phyloP scores from a whole-genome alignment of 768 basidiomycete species.

The Agaricus subrufescens region DNA sequence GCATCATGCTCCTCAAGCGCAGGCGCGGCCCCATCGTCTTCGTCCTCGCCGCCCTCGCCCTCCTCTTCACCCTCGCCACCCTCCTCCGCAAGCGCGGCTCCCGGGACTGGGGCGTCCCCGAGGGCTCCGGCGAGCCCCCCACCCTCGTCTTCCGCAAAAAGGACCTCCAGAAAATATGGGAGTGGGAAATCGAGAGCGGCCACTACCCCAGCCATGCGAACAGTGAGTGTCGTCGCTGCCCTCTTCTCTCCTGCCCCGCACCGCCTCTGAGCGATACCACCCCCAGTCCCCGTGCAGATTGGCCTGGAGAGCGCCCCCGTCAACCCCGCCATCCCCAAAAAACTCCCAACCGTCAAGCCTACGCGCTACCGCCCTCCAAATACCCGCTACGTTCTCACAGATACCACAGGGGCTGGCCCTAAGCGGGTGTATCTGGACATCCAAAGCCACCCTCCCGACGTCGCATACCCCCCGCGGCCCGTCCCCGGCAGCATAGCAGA shows the following conservation, averaged over 20 bases:
- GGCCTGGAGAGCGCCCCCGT: conserved; percentile 48
- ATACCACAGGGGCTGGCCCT: conserved; percentile 66
- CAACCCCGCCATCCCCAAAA: conserved; percentile 65
- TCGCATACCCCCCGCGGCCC: conserved; percentile 83
- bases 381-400: conserved; percentile 33
- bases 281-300: conserved; percentile 58
- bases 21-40: conserved; percentile 53
- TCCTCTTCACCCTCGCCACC: conserved; percentile 41
- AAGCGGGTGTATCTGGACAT: conserved; percentile 73
- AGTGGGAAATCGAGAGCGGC: conserved; percentile 88
- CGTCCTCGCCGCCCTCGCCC: conserved; percentile 43
- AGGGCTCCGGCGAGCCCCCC: conserved; percentile 39
- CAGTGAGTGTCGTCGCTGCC: conserved; percentile 39
- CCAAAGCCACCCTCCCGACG: conserved; percentile 49
- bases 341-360: conserved; percentile 39
- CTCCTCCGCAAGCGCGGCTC: conserved; percentile 4
- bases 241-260: neutral
- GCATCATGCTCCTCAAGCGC: conserved; percentile 35
- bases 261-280: neutral
- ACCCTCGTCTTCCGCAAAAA: conserved; percentile 68
- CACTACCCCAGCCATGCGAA: conserved; percentile 76
- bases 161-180: conserved; percentile 84
- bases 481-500: conserved; percentile 80
- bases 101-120: conserved; percentile 25
- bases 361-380: conserved; percentile 45